A percentile compares a stretch with the other conserved stretches of the same genome.
These are phyloP conservation scores for Akanthomyces uredinophilus DNA, from an alignment of 2,329 filamentous ascomycete genomes.

Conservation along the genomic window DNA sequence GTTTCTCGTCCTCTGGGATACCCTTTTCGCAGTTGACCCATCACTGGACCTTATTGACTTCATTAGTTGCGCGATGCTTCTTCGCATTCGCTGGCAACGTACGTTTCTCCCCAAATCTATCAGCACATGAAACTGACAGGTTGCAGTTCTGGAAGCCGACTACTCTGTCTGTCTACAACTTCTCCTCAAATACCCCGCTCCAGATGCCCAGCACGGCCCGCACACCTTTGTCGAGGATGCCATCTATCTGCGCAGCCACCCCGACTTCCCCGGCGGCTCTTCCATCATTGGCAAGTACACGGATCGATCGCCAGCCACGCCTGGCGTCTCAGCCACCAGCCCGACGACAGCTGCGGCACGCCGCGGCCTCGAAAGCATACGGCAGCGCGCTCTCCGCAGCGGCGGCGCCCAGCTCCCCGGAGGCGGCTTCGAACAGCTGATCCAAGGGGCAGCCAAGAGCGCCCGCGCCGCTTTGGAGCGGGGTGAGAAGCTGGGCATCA, in stretches of 20 bases:
- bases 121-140: slow-evolving; percentile 21
- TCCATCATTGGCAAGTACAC: slow-evolving; percentile 69
- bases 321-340: slow-evolving; percentile 23
- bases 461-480: slow-evolving; percentile 69
- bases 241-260: slow-evolving; percentile 63
- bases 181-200: slow-evolving; percentile 76
- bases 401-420: slow-evolving; percentile 41
- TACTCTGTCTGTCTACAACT: slow-evolving; percentile 80
- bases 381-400: slow-evolving; percentile 35
- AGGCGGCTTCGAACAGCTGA: slow-evolving; percentile 53
- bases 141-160: slow-evolving; percentile 72
- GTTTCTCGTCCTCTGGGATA: slow-evolving; percentile 82
- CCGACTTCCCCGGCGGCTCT: slow-evolving; percentile 56
- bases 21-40: slow-evolving; percentile 81
- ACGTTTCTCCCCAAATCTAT: slow-evolving; percentile 31
- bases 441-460: slow-evolving; percentile 72
- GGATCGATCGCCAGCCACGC: slow-evolving; percentile 41
- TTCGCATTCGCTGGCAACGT: slow-evolving; percentile 88
- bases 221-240: slow-evolving; percentile 84
- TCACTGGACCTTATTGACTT: slow-evolving; percentile 76
- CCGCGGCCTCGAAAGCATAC: slow-evolving; percentile 29
- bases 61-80: slow-evolving; percentile 89
- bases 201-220: slow-evolving; percentile 57
- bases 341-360: slow-evolving; percentile 28
- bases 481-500: slow-evolving; percentile 72